phyloP scores from a whole-genome alignment of 1,139 yeast genomes.

The Saccharomyces hybrid region DNA sequence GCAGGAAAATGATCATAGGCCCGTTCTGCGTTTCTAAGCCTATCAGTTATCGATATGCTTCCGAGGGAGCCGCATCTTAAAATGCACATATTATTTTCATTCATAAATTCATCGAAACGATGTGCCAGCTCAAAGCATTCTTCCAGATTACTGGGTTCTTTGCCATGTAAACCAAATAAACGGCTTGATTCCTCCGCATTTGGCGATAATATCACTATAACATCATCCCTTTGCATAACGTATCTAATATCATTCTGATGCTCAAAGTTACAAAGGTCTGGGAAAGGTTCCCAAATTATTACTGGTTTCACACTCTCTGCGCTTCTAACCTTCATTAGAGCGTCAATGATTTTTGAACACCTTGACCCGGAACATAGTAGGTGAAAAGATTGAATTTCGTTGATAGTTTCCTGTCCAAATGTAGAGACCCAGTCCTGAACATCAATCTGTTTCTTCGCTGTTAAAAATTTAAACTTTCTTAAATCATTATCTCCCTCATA shows the following conservation, averaged over 20 bases:
- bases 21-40: slow-evolving; percentile 31
- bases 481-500: slow-evolving; percentile 50
- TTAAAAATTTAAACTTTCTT: slow-evolving; percentile 47
- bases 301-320: slow-evolving; percentile 36
- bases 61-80: slow-evolving; percentile 70
- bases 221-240: slow-evolving; percentile 43
- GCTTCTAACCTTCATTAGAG: slow-evolving; percentile 23
- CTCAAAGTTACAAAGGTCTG: slow-evolving; percentile 57
- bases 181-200: slow-evolving; percentile 76
- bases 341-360: slow-evolving; percentile 41
- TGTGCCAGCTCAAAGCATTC: slow-evolving; percentile 41
- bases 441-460: slow-evolving; percentile 59
- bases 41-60: slow-evolving; percentile 37
- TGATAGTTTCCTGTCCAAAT: slow-evolving; percentile 31
- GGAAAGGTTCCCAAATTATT: slow-evolving; percentile 79
- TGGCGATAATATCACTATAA: slow-evolving; percentile 54
- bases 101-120: slow-evolving; percentile 38
- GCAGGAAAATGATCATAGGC: slow-evolving; percentile 46
- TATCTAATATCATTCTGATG: slow-evolving; percentile 38
- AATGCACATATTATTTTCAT: slow-evolving; percentile 34
- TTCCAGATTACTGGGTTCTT: slow-evolving; percentile 37
- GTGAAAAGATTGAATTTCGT: slow-evolving; percentile 46
- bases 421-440: slow-evolving; percentile 45
- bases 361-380: slow-evolving; percentile 68
- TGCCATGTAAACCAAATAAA: slow-evolving; percentile 36